Conservation (phyloP, 495 filamentous ascomycete species). For the Penicillium simplicissimum region DNA sequence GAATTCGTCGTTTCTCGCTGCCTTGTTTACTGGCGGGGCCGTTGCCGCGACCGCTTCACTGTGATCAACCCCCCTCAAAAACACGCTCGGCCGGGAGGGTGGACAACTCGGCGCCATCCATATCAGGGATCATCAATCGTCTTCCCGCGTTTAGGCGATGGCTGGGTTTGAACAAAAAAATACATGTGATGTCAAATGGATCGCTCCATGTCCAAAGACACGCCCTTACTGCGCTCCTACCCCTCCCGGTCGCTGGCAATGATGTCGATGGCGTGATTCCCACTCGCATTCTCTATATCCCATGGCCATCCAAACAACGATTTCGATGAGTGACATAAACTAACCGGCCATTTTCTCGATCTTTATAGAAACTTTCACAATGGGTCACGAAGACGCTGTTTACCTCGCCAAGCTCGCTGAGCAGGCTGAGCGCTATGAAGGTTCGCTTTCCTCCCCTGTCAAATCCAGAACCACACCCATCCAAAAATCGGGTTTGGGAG, state of each 20-base stretch:
- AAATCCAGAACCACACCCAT: not conserved
- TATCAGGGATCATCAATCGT: constrained; percentile 24
- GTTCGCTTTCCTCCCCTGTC: constrained; percentile 54
- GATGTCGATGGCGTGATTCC: constrained; percentile 33
- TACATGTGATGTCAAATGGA: not conserved
- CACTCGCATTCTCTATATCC: constrained; percentile 11
- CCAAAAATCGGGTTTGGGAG: not conserved
- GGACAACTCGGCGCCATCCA: constrained; percentile 10
- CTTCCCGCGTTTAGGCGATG: constrained; percentile 1
- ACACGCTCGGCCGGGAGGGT: constrained; percentile 11
- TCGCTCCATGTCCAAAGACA: not conserved
- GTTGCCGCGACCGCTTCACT: constrained; percentile 32
- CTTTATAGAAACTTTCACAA: constrained; percentile 56
- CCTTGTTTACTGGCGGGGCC: constrained; percentile 29
- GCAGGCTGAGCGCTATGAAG: constrained; percentile 99
- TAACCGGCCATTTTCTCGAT: constrained; percentile 14
- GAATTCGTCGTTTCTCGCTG: constrained; percentile 11
- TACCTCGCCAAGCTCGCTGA: constrained; percentile 99
- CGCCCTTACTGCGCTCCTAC: constrained; percentile 14
- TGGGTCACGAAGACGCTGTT: constrained; percentile 99
- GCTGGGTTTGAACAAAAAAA: not conserved
- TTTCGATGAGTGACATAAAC: not conserved
- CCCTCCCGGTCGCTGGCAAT: constrained; percentile 33
- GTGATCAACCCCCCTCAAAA: constrained; percentile 18
- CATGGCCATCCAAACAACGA: not conserved